Evolutionary conservation across 495 filamentous ascomycete genomes (phyloP).

Genomic region (Penicillium mononematosum): DNA sequence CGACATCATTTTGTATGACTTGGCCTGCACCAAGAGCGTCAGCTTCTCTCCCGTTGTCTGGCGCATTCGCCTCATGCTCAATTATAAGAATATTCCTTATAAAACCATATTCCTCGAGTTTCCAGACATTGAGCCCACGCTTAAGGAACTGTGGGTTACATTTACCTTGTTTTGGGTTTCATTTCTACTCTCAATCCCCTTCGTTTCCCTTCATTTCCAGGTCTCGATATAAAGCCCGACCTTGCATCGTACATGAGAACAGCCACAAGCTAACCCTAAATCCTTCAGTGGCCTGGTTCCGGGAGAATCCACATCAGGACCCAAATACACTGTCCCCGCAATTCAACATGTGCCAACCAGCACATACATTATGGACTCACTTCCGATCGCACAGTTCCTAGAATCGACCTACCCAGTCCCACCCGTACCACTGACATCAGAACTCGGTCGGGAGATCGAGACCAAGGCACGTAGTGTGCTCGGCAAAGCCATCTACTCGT

Average conservation of each 20-base stretch:
- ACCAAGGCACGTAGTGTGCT: not conserved
- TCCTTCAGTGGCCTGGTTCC: constrained; percentile 27
- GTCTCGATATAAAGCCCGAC: not conserved
- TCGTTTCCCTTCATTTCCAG: not conserved
- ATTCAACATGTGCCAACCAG: constrained; percentile 35
- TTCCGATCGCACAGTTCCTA: constrained; percentile 39
- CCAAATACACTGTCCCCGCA: constrained; percentile 25
- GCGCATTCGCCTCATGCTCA: constrained; percentile 46
- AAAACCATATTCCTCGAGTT: constrained; percentile 42
- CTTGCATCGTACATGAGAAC: not conserved
- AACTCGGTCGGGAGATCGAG: not conserved
- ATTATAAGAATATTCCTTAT: constrained; percentile 43
- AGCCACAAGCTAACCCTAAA: not conserved
- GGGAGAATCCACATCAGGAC: constrained; percentile 11
- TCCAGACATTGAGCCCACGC: constrained; percentile 43
- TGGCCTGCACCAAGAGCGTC: constrained; percentile 30
- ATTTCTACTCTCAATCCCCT: not conserved
- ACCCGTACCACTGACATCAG: constrained; percentile 14
- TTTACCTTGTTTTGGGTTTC: not conserved
- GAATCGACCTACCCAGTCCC: constrained; percentile 40
- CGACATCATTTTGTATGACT: constrained; percentile 42
- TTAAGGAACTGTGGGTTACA: constrained; percentile 40
- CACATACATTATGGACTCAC: constrained; percentile 43
- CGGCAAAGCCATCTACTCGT: constrained; percentile 16
- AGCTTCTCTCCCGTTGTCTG: constrained; percentile 45